phyloP scores from a whole-genome alignment of 2,329 filamentous ascomycete genomes.

The Aspergillus thermomutatus region DNA sequence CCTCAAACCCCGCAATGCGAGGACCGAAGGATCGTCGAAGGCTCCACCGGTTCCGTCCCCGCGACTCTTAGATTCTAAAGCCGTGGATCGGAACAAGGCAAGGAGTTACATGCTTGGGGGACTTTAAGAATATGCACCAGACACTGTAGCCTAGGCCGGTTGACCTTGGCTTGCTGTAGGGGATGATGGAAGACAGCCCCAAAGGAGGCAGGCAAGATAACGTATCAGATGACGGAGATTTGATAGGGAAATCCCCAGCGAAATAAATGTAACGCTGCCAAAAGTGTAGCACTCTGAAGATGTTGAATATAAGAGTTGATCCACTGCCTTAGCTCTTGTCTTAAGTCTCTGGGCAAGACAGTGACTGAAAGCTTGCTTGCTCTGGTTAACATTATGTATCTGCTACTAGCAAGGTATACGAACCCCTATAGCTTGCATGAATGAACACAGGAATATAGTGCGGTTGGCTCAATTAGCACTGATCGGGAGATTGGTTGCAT shows the following conservation, averaged over 20 bases:
- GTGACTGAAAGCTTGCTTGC: neutral
- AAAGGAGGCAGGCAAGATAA: neutral
- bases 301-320: neutral
- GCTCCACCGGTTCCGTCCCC: neutral
- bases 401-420: too few species aligned
- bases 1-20: neutral
- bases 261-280: neutral
- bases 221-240: too few species aligned
- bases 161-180: neutral
- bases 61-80: neutral
- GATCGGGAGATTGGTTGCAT: too few species aligned
- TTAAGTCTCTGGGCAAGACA: too few species aligned
- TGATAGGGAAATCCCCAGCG: too few species aligned
- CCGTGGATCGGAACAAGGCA: neutral
- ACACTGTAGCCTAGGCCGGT: neutral
- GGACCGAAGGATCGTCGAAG: too few species aligned
- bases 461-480: too few species aligned
- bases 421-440: neutral
- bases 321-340: neutral
- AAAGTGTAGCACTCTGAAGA: neutral
- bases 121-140: neutral
- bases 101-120: neutral
- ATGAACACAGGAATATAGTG: too few species aligned
- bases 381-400: too few species aligned
- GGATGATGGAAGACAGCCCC: neutral